Evolutionary conservation across 345 rosid genomes (phyloP).

Genomic region (Brassica incana): DNA sequence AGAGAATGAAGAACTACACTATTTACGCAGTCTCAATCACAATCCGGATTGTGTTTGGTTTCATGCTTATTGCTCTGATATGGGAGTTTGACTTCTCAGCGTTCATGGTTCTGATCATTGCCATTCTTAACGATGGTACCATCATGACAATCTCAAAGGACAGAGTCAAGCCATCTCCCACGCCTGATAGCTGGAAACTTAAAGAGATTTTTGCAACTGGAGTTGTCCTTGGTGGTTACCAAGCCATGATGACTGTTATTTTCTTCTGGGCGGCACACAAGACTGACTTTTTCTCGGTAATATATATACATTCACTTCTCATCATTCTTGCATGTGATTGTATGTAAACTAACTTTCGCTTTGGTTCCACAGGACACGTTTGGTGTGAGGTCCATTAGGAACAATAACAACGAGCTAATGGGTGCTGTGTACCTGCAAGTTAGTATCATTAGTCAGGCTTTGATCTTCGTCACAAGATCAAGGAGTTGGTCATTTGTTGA

Average conservation of each 20-base stretch:
- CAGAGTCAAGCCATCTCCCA: conserved; percentile 92
- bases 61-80: conserved; percentile 83
- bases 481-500: conserved; percentile 87
- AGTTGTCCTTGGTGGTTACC: conserved; percentile 74
- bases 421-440: conserved; percentile 93
- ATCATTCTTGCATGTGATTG: not conserved
- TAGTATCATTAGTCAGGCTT: conserved; percentile 90
- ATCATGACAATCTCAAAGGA: conserved; percentile 96
- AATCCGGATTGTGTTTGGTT: conserved; percentile 90
- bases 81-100: conserved; percentile 94
- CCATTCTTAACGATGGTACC: conserved; percentile 93
- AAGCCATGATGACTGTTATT: conserved; percentile 82
- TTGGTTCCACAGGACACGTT: conserved; percentile 60
- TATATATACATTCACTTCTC: not conserved
- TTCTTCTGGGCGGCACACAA: conserved; percentile 77
- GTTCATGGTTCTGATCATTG: conserved; percentile 93
- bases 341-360: not conserved
- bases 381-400: conserved; percentile 53
- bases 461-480: conserved; percentile 89
- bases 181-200: conserved; percentile 95
- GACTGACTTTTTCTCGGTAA: conserved; percentile 75
- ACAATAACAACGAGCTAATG: conserved; percentile 54
- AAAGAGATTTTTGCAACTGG: conserved; percentile 90
- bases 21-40: conserved; percentile 90
- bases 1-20: conserved; percentile 98